Conservation (phyloP, 176 grass and related monocot species). For the Carex scoparia region DNA sequence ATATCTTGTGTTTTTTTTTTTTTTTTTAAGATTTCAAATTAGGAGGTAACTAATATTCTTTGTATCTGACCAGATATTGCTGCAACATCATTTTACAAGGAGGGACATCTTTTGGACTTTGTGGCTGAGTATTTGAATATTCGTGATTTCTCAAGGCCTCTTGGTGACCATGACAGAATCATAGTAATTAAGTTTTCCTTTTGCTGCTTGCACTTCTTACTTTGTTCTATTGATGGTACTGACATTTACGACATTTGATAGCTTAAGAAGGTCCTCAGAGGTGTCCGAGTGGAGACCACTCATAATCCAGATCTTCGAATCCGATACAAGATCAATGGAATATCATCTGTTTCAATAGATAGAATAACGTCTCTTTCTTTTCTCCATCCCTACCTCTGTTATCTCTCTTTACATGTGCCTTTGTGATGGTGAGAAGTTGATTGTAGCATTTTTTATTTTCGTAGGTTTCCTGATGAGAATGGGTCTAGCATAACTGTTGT, state of each 20-base stretch:
- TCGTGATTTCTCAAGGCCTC: constrained; percentile 30
- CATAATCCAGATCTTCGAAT: constrained; percentile 40
- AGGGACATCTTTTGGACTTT: constrained; percentile 39
- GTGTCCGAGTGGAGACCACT: constrained; percentile 46
- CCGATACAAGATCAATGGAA: constrained; percentile 51
- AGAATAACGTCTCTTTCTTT: constrained; percentile 36
- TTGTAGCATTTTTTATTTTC: neutral
- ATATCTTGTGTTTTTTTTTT: neutral
- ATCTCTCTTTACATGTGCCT: neutral
- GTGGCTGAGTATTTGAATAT: constrained; percentile 33
- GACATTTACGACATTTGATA: constrained; percentile 14
- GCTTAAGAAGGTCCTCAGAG: constrained; percentile 70
- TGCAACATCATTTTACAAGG: constrained; percentile 72
- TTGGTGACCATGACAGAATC: constrained; percentile 37
- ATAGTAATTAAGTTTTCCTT: constrained; percentile 24
- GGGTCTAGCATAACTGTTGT: constrained; percentile 39
- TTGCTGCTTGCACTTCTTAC: neutral
- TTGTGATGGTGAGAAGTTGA: neutral
- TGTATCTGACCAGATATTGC: constrained; percentile 55
- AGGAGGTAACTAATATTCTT: neutral
- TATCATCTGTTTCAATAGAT: constrained; percentile 39
- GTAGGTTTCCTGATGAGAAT: constrained; percentile 50
- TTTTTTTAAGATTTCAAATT: neutral
- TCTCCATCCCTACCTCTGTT: neutral
- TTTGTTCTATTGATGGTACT: neutral